Evolutionary conservation across 768 basidiomycete genomes (phyloP).

Genomic region (Hericium rajendrae): DNA sequence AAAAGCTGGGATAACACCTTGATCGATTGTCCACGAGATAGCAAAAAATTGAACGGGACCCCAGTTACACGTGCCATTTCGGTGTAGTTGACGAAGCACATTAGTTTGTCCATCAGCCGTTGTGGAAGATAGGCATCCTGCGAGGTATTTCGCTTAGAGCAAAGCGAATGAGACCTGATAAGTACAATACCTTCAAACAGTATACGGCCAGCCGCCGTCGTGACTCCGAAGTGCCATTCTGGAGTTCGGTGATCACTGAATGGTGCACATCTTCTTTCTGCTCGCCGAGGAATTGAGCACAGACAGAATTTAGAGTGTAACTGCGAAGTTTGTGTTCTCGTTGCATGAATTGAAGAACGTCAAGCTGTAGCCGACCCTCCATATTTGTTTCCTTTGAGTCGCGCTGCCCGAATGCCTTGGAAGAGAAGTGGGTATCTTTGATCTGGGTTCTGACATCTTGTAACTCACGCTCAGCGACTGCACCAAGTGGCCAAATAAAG

Average conservation of each 20-base stretch:
- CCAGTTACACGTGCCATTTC: slow-evolving; percentile 99
- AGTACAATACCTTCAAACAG: slow-evolving; percentile 75
- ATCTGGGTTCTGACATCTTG: slow-evolving; percentile 67
- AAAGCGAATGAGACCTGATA: neutral
- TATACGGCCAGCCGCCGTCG: slow-evolving; percentile 90
- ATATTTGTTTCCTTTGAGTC: slow-evolving; percentile 90
- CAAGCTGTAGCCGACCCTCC: slow-evolving; percentile 90
- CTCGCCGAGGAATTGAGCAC: slow-evolving; percentile 94
- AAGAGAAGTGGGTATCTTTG: slow-evolving; percentile 95
- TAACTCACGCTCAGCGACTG: neutral
- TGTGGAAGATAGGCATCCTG: slow-evolving; percentile 98
- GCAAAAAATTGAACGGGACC: slow-evolving; percentile 95
- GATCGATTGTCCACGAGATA: slow-evolving; percentile 94
- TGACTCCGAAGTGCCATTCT: slow-evolving; percentile 93
- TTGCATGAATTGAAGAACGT: slow-evolving; percentile 96
- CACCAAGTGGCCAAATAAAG: neutral
- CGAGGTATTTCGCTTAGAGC: neutral
- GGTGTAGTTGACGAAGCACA: slow-evolving; percentile 97
- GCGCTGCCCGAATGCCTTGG: slow-evolving; percentile 93
- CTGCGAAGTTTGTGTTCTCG: slow-evolving; percentile 95
- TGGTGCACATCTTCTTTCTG: slow-evolving; percentile 99
- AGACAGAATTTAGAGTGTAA: slow-evolving; percentile 96
- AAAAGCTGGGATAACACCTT: slow-evolving; percentile 96
- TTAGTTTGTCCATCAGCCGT: slow-evolving; percentile 90
- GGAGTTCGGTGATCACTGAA: slow-evolving; percentile 95